Evolutionary conservation across 176 grass and related monocot species (phyloP), one percentile per base, ranked within the genome.

Genomic region (Calamus simplicifolius): DNA sequence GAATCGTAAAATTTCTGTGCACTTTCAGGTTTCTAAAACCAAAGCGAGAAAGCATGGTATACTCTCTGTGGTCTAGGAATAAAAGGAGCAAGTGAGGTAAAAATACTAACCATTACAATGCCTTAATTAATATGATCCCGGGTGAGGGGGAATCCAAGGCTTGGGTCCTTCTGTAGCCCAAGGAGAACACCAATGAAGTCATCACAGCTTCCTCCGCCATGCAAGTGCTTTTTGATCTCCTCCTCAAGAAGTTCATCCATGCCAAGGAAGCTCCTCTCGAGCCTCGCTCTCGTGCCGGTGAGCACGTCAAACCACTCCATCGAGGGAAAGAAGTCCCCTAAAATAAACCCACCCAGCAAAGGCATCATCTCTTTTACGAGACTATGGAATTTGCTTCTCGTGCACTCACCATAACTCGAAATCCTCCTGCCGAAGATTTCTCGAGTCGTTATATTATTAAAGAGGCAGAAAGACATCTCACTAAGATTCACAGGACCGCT

Each of bases 171-270:
- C 21, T 63, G 38, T 16, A 74, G 38, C 54, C 50, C 63, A 19
- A 69, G 18, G 3, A 74, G 53, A 61, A 79, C 43, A 59, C 62
- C 69, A 26, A 70, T 25, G 19, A 78, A 64, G 61, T 69, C 66
- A 16, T 57, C 68, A 14, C 17, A 35, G 16, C 48, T 31, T 3
- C 6, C 23, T 8, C 17, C n/a, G 1, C 16, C 61, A 13, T 66
- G 28, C 25, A 30, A 51, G 21, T 66, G 61, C 19, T 58, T 52
- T n/a, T 14, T 5, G 29, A 75, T 75, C 19, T 66, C 15, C 16
- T 27, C 16, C 16, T 80, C 62, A 59, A 80, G 27, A 13, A 71
- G 2, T 7, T 4, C 19, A 26, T 65, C 61, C 18, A 73, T 53
- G 1, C 28, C 57, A n/a, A 4, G 29, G 3, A 54, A 43, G 50